Conservation (phyloP, 768 basidiomycete genomes). For the Suillus americanus region DNA sequence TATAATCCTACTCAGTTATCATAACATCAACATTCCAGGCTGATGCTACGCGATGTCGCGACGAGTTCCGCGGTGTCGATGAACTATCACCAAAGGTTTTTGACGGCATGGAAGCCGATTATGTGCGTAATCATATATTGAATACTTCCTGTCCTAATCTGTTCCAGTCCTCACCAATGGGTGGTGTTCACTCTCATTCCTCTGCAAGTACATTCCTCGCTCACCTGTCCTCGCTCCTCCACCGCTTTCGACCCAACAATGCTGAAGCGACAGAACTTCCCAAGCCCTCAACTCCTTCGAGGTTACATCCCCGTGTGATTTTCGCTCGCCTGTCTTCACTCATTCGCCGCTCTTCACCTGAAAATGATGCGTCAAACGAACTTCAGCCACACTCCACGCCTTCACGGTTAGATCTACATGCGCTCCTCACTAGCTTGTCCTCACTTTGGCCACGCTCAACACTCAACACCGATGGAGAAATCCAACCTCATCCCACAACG, state of each 20-base stretch:
- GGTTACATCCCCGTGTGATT: not conserved
- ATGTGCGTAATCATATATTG: not conserved
- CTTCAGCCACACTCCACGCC: not conserved
- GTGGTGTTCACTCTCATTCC: not conserved
- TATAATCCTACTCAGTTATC: not conserved
- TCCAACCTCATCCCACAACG: too few species aligned
- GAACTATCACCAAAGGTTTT: not conserved
- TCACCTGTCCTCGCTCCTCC: not conserved
- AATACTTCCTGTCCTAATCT: fast-evolving
- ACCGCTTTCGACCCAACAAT: not conserved
- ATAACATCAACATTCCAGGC: not conserved
- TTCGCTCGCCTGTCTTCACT: not conserved
- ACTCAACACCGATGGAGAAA: not conserved
- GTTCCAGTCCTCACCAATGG: not conserved
- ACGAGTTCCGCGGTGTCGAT: not conserved
- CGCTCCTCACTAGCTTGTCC: not conserved
- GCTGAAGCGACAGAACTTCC: not conserved
- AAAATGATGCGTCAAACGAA: not conserved
- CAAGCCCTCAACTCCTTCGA: not conserved
- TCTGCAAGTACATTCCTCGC: not conserved
- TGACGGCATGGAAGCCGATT: not conserved
- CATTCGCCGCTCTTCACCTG: not conserved
- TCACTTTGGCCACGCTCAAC: not conserved
- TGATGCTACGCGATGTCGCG: not conserved
- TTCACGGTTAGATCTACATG: not conserved